phyloP scores from a whole-genome alignment of 2,329 filamentous ascomycete genomes.

The Dactylellina haptotyla region DNA sequence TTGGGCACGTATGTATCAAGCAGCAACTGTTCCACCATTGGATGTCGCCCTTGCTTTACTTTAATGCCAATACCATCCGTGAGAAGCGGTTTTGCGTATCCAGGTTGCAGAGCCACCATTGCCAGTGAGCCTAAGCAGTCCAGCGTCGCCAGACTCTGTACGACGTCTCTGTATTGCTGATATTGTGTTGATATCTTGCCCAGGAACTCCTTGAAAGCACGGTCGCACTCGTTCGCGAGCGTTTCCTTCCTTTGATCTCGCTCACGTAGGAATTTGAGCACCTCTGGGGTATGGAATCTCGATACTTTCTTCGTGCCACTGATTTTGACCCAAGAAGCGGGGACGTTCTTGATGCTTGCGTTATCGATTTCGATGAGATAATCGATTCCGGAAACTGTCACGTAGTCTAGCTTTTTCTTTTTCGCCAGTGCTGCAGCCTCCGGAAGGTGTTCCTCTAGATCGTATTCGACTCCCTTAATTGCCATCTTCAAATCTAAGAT shows the following conservation, averaged over 20 bases:
- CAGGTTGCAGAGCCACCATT: constrained; percentile 82
- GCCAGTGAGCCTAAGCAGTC: constrained; percentile 91
- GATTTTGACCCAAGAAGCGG: constrained; percentile 93
- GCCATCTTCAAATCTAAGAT: constrained; percentile 87
- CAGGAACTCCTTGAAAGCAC: constrained; percentile 78
- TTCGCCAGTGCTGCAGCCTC: constrained; percentile 77
- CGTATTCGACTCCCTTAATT: constrained; percentile 90
- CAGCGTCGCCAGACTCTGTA: constrained; percentile 83
- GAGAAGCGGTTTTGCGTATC: constrained; percentile 82
- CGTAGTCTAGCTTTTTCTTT: constrained; percentile 76
- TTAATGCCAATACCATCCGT: constrained; percentile 74
- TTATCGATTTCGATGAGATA: constrained; percentile 94
- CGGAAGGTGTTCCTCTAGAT: constrained; percentile 79
- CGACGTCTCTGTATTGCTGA: constrained; percentile 85
- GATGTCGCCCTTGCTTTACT: constrained; percentile 82
- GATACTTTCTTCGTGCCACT: constrained; percentile 92
- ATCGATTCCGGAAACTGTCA: constrained; percentile 84
- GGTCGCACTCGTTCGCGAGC: constrained; percentile 88
- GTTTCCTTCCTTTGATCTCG: constrained; percentile 95
- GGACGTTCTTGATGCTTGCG: constrained; percentile 78
- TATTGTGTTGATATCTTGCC: constrained; percentile 82
- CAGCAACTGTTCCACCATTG: constrained; percentile 92
- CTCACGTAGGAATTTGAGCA: constrained; percentile 82
- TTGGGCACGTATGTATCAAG: constrained; percentile 92
- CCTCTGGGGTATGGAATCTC: constrained; percentile 92